phyloP scores from a whole-genome alignment of 345 rosid genomes.

The Anastatica hierochuntica region DNA sequence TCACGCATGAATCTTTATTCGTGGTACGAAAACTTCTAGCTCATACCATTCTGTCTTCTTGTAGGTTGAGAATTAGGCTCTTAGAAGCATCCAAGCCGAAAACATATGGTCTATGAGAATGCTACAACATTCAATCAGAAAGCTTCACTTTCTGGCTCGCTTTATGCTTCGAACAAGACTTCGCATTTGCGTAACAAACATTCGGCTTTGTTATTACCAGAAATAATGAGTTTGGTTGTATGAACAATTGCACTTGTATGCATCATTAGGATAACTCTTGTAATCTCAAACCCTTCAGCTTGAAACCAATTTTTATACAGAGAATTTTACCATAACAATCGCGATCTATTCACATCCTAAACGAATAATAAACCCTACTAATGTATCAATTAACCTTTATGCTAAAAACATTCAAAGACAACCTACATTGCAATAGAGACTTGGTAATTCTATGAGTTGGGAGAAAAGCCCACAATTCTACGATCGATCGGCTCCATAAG shows the following conservation, averaged over 20 bases:
- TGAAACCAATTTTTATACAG: conserved; percentile 21
- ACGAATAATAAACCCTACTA: conserved; percentile 12
- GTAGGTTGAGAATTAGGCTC: conserved; percentile 18
- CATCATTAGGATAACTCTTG: not conserved
- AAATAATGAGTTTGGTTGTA: no score
- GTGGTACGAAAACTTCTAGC: no score
- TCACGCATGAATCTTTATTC: no score
- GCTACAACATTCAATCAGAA: no score
- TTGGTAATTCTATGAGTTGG: conserved; percentile 18
- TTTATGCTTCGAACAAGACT: no score
- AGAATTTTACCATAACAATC: conserved; percentile 24
- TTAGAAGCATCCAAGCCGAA: conserved; percentile 4
- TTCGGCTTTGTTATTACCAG: conserved; percentile 6
- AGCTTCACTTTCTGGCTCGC: no score
- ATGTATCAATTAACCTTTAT: conserved; percentile 19
- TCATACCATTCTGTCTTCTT: not conserved
- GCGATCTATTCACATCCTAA: conserved; percentile 40
- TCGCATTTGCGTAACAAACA: not conserved
- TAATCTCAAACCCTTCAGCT: conserved; percentile 19
- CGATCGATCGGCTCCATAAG: not conserved
- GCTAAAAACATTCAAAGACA: conserved; percentile 19
- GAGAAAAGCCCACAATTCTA: conserved; percentile 11
- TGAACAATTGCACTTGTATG: not conserved
- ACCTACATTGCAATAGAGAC: conserved; percentile 1
- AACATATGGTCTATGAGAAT: not conserved